Percentiles rank a stretch among this genome's conserved stretches.
phyloP scores from a whole-genome alignment of 345 rosid genomes.

The Melastoma malabathricum region DNA sequence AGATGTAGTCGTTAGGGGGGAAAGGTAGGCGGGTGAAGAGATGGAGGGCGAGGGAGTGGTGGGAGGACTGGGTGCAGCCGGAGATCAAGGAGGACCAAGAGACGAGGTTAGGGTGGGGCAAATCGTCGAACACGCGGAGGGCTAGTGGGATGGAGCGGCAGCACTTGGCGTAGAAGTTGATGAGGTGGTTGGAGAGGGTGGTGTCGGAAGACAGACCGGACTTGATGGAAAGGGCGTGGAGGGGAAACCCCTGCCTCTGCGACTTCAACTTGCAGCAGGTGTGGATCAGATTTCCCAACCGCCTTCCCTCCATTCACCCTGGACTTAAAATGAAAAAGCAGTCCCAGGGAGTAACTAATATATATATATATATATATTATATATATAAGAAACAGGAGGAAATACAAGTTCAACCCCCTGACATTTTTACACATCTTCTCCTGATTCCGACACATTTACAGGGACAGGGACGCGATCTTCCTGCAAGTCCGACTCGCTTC shows the following conservation, averaged over 20 bases:
- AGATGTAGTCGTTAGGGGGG: conserved; percentile 40
- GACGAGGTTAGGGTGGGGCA: conserved; percentile 39
- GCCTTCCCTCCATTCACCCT: conserved; percentile 21
- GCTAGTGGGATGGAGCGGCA: conserved; percentile 26
- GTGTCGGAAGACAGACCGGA: conserved; percentile 22
- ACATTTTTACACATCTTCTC: too few relatives aligned
- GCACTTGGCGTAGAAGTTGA: conserved; percentile 49
- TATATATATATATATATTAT: too few relatives aligned
- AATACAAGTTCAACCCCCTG: too few relatives aligned
- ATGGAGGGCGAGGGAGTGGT: conserved; percentile 20
- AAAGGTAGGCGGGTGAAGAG: conserved; percentile 21
- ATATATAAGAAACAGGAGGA: too few relatives aligned
- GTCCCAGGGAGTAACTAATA: too few relatives aligned
- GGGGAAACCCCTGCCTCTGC: conserved; percentile 23
- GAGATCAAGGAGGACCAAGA: conserved; percentile 64
- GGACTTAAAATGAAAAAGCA: too few relatives aligned
- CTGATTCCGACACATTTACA: too few relatives aligned
- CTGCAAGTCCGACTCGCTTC: conserved; percentile 27
- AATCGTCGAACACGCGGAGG: conserved; percentile 38
- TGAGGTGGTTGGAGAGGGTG: conserved; percentile 31
- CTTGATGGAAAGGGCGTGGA: conserved; percentile 35
- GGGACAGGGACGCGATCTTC: conserved; percentile 4
- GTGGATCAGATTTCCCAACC: conserved; percentile 28
- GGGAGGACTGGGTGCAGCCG: conserved; percentile 34
- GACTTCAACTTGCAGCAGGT: conserved; percentile 34